These are phyloP conservation scores for Neurospora discreta DNA, from an alignment of 495 filamentous ascomycete genomes.

Conservation along the genomic window DNA sequence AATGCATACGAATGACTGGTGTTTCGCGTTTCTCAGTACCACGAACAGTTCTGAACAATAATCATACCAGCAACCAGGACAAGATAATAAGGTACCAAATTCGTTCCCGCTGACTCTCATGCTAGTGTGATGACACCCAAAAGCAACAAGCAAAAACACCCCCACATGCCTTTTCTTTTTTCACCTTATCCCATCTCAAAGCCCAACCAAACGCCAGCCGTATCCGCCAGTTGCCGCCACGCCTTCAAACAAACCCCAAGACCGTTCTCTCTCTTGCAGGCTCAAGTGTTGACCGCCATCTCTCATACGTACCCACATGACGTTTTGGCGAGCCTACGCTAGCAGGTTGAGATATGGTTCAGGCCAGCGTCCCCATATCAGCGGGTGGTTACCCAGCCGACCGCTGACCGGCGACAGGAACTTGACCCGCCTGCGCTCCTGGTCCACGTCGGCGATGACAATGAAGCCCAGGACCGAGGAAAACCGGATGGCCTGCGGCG, in stretches of 20 bases:
- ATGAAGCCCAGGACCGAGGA: constrained; percentile 86
- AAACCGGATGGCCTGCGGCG: constrained; percentile 61
- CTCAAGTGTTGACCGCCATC: background rate
- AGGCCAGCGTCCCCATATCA: constrained; percentile 53
- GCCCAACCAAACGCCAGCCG: background rate
- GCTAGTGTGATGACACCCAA: background rate
- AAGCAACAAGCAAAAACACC: background rate
- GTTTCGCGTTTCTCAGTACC: background rate
- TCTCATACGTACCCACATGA: background rate
- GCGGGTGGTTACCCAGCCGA: constrained; percentile 60
- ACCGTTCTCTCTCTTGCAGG: background rate
- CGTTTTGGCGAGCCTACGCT: constrained; percentile 16
- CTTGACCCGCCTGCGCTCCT: constrained; percentile 67
- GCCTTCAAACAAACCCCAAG: background rate
- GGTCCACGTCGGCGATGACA: constrained; percentile 83
- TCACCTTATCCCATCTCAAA: background rate
- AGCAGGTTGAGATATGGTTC: constrained; percentile 41
- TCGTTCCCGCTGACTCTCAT: background rate
- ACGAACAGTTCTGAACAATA: background rate
- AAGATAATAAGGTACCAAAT: background rate
- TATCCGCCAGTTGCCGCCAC: background rate
- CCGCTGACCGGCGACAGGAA: constrained; percentile 74
- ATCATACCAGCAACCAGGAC: background rate
- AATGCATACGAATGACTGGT: background rate
- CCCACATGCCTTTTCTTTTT: background rate